These are phyloP conservation scores for Mycosphaerelloides madeirae DNA, from an alignment of 2,329 filamentous ascomycete species.

Conservation along the genomic window DNA sequence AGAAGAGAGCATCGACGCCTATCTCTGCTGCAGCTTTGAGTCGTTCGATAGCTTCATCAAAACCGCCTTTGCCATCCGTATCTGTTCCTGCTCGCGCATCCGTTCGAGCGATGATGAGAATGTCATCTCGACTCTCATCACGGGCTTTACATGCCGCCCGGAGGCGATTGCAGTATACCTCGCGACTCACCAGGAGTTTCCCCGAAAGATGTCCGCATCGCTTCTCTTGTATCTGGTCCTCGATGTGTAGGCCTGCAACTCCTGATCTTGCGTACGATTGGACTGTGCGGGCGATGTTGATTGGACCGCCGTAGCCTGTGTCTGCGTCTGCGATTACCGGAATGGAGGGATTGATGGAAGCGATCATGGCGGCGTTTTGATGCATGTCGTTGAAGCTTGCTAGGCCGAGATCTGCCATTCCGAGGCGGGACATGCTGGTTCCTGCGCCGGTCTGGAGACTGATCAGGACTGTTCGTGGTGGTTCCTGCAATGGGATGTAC, in stretches of 20 bases:
- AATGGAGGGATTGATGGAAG: slow-evolving; percentile 50
- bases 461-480: slow-evolving; percentile 13
- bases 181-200: slow-evolving; percentile 54
- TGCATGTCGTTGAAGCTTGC: slow-evolving; percentile 60
- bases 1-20: slow-evolving; percentile 57
- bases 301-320: slow-evolving; percentile 51
- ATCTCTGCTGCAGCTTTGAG: slow-evolving; percentile 49
- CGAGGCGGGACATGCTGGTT: slow-evolving; percentile 56
- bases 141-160: slow-evolving; percentile 52
- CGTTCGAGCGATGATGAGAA: slow-evolving; percentile 61
- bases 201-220: slow-evolving; percentile 58
- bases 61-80: slow-evolving; percentile 43
- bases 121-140: slow-evolving; percentile 48
- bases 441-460: slow-evolving; percentile 55
- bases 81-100: slow-evolving; percentile 51
- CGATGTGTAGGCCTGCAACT: slow-evolving; percentile 57
- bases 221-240: slow-evolving; percentile 61
- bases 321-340: slow-evolving; percentile 61
- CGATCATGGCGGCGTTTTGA: slow-evolving; percentile 61
- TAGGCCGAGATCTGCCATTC: slow-evolving; percentile 60
- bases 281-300: slow-evolving; percentile 27
- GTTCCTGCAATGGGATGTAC: not conserved
- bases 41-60: slow-evolving; percentile 51
- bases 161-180: slow-evolving; percentile 54
- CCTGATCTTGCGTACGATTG: slow-evolving; percentile 40